A percentile compares a stretch with the other conserved stretches of the same genome.
Conservation (phyloP, 164 flowering plant genomes). For the Taxillus chinensis region DNA sequence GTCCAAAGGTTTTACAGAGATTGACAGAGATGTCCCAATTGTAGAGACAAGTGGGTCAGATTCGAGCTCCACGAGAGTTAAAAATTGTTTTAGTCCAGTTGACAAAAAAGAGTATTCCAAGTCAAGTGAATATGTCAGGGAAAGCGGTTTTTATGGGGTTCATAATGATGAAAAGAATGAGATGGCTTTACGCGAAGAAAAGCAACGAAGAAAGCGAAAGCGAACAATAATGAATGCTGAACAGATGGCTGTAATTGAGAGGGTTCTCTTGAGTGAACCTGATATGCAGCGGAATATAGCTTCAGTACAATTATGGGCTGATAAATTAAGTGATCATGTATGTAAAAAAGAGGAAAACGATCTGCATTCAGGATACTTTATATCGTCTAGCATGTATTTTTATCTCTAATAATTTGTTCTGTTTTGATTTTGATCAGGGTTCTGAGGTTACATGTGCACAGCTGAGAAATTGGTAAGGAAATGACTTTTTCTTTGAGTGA, state of each 20-base stretch:
- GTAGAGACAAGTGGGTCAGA: conserved; percentile 70
- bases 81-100: conserved; percentile 28
- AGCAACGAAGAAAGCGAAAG: conserved; percentile 68
- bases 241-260: conserved; percentile 63
- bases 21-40: conserved; percentile 36
- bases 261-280: conserved; percentile 79
- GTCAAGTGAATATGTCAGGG: conserved; percentile 20
- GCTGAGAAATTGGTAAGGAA: conserved; percentile 81
- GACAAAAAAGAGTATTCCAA: conserved; percentile 27
- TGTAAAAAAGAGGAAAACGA: conserved; percentile 11
- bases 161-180: conserved; percentile 45
- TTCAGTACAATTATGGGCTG: conserved; percentile 67
- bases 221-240: conserved; percentile 82
- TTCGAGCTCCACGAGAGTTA: conserved; percentile 47
- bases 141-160: conserved; percentile 24
- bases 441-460: conserved; percentile 78
- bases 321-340: conserved; percentile 68
- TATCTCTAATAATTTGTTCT: conserved; percentile 8
- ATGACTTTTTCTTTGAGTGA: background rate
- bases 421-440: conserved; percentile 51
- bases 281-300: conserved; percentile 81
- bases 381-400: background rate
- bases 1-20: conserved; percentile 27
- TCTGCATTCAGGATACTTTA: too few relatives aligned
- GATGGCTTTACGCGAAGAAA: conserved; percentile 40